phyloP scores from a whole-genome alignment of 73 alveolate species.

The Durusdinium trenchii region DNA sequence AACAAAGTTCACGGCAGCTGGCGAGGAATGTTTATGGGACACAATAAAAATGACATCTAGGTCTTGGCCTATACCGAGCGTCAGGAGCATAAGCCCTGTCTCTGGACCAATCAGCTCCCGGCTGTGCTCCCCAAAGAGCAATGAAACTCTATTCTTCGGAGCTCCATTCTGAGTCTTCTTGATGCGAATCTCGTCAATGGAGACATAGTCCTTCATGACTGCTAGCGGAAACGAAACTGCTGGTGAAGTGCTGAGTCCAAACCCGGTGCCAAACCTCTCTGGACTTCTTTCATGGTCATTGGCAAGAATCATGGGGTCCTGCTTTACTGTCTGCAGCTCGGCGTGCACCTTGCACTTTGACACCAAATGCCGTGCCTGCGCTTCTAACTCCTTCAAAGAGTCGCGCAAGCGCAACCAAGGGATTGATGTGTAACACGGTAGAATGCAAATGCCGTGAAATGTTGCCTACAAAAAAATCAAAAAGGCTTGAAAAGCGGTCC shows the following conservation, averaged over 20 bases:
- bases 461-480: too few species aligned
- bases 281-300: not conserved
- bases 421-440: too few species aligned
- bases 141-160: slow-evolving; percentile 25
- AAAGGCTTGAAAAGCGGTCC: too few species aligned
- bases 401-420: too few species aligned
- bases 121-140: slow-evolving; percentile 89
- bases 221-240: not conserved
- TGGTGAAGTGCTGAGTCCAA: not conserved
- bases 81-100: slow-evolving; percentile 79
- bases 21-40: not conserved
- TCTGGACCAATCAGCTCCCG: slow-evolving; percentile 92
- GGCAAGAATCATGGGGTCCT: not conserved
- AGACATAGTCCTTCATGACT: not conserved
- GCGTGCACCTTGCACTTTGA: slow-evolving; percentile 21
- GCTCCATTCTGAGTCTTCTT: not conserved
- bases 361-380: slow-evolving; percentile 29
- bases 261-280: not conserved
- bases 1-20: not conserved
- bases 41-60: too few species aligned
- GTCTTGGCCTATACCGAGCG: not conserved
- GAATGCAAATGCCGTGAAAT: too few species aligned
- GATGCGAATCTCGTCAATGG: slow-evolving; percentile 30
- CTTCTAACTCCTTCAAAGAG: not conserved
- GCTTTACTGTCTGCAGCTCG: not conserved